Evolutionary conservation across 495 filamentous ascomycete genomes (phyloP).

Genomic region (Talaromyces thailandensis): DNA sequence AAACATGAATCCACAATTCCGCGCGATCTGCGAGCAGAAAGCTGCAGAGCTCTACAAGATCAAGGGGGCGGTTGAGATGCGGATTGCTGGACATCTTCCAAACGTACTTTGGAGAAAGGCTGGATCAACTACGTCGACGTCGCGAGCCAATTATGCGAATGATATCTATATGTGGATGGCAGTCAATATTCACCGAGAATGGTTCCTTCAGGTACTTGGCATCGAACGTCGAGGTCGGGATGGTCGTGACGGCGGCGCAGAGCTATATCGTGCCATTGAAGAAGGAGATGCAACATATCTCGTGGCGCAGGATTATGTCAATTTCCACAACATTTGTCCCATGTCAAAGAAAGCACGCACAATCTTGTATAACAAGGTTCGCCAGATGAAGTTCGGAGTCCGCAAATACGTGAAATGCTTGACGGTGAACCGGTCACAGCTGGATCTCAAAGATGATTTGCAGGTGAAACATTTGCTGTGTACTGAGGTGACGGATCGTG

Average conservation of each 20-base stretch:
- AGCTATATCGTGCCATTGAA: conserved; percentile 22
- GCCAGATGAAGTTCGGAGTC: conserved; percentile 27
- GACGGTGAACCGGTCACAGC: conserved; percentile 12
- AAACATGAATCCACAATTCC: conserved; percentile 7
- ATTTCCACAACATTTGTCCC: conserved; percentile 14
- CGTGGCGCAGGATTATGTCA: conserved; percentile 6
- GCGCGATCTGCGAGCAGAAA: conserved; percentile 9
- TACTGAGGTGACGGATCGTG: conserved; percentile 16
- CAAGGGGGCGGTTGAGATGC: conserved; percentile 17
- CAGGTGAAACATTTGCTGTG: conserved; percentile 24
- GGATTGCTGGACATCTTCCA: conserved; percentile 16
- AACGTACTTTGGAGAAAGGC: conserved; percentile 6
- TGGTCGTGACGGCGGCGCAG: conserved; percentile 20
- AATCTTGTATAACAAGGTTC: conserved; percentile 33
- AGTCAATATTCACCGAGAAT: conserved; percentile 19
- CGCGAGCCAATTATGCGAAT: conserved; percentile 14
- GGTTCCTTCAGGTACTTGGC: conserved; percentile 11
- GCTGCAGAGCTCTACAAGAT: conserved; percentile 14
- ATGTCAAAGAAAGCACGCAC: conserved; percentile 17
- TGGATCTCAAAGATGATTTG: neutral
- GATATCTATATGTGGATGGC: conserved; percentile 27
- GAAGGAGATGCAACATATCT: conserved; percentile 15
- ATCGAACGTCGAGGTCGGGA: conserved; percentile 11
- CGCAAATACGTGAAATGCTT: conserved; percentile 14
- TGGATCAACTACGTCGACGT: neutral